These are phyloP conservation scores for Candida manassasensis DNA, from an alignment of 805 yeast species.

Conservation along the genomic window DNA sequence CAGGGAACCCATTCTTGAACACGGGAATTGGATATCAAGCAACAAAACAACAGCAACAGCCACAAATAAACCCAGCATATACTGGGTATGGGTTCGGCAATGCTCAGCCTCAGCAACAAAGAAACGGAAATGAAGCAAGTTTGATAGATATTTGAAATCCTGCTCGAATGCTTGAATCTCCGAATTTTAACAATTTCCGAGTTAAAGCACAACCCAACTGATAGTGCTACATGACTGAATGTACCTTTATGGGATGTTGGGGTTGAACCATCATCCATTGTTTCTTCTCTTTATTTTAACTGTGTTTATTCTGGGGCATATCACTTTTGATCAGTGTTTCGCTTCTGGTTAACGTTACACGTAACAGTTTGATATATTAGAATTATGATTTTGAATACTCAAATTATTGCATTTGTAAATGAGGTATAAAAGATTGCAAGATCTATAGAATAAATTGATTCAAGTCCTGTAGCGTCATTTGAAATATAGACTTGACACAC, in stretches of 20 bases:
- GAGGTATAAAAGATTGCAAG: not conserved
- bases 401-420: not conserved
- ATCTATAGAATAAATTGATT: slow-evolving; percentile 16
- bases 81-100: slow-evolving; percentile 97
- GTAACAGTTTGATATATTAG: not conserved
- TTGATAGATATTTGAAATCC: slow-evolving; percentile 47
- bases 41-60: slow-evolving; percentile 19
- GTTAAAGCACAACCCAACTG: too few relatives aligned
- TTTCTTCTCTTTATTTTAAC: too few relatives aligned
- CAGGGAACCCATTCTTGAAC: slow-evolving; percentile 58
- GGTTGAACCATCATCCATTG: too few relatives aligned
- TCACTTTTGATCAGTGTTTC: too few relatives aligned
- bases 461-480: slow-evolving; percentile 29
- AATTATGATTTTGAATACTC: not conserved
- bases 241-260: too few relatives aligned
- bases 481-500: slow-evolving; percentile 55
- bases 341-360: too few relatives aligned
- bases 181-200: too few relatives aligned
- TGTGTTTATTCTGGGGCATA: too few relatives aligned
- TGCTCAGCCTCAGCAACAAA: slow-evolving; percentile 40
- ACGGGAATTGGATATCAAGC: slow-evolving; percentile 49
- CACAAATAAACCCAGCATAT: slow-evolving; percentile 64
- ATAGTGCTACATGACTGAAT: too few relatives aligned
- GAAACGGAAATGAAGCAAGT: slow-evolving; percentile 33
- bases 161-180: too few relatives aligned